Percentiles rank a stretch among this genome's conserved stretches.
Evolutionary conservation across 1,284 basidiomycete genomes (phyloP).

Genomic region (Ceratobasidium sp.): DNA sequence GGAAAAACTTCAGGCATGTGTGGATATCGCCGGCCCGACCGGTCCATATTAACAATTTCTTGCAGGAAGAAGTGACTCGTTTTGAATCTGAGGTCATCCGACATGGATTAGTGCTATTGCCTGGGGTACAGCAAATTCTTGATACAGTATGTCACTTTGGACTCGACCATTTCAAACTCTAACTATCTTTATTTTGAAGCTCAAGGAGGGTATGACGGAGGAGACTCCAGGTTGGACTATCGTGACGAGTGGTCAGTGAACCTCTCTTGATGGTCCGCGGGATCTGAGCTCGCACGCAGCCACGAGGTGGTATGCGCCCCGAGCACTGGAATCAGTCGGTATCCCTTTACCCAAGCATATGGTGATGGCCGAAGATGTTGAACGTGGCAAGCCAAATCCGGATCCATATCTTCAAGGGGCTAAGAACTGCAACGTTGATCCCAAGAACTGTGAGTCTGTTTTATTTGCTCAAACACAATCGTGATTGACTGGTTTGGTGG

Average conservation of each 20-base stretch:
- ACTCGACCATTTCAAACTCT: conserved; percentile 1
- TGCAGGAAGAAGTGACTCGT: conserved; percentile 40
- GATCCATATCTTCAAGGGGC: conserved; percentile 79
- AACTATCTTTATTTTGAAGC: conserved; percentile 43
- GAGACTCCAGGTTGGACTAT: conserved; percentile 78
- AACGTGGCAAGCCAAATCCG: conserved; percentile 79
- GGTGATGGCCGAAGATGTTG: conserved; percentile 78
- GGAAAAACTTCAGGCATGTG: conserved; percentile 59
- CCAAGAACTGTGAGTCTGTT: conserved; percentile 57
- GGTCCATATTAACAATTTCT: neutral
- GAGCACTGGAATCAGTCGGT: conserved; percentile 65
- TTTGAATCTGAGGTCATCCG: conserved; percentile 42
- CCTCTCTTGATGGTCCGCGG: conserved; percentile 62
- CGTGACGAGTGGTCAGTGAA: conserved; percentile 70
- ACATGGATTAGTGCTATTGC: conserved; percentile 40
- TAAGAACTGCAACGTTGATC: conserved; percentile 56
- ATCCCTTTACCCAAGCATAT: conserved; percentile 66
- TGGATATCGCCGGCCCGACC: neutral
- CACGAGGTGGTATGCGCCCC: conserved; percentile 68
- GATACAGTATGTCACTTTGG: conserved; percentile 52
- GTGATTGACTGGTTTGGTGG: neutral
- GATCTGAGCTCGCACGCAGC: conserved; percentile 58
- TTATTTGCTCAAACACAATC: neutral
- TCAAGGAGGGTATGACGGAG: conserved; percentile 70
- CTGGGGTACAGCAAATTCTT: conserved; percentile 52